Conservation (phyloP, 306 rosid species). For the Styphnolobium japonicum region DNA sequence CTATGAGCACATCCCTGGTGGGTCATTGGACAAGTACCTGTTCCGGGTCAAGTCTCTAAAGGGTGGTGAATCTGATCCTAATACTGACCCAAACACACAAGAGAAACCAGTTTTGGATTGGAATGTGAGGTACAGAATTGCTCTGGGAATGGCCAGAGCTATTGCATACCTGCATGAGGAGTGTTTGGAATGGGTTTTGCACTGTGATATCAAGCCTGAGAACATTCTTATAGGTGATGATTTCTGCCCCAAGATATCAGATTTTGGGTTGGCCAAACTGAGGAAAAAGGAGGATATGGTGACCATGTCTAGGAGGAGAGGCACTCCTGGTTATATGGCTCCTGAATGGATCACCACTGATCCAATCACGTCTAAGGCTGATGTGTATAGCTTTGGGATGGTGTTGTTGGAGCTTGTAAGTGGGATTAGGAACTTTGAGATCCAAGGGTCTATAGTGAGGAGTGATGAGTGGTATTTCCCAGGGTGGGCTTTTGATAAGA, state of each 20-base stretch:
- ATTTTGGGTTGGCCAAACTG: constrained; percentile 77
- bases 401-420: constrained; percentile 78
- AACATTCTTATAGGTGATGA: constrained; percentile 77
- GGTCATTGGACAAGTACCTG: constrained; percentile 73
- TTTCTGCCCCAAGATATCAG: constrained; percentile 90
- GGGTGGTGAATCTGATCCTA: neutral
- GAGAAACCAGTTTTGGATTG: constrained; percentile 58
- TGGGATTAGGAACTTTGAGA: constrained; percentile 60
- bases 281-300: constrained; percentile 82
- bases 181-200: constrained; percentile 92
- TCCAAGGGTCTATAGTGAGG: constrained; percentile 32
- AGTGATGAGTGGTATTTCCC: constrained; percentile 91
- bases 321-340: constrained; percentile 95
- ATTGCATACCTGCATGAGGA: constrained; percentile 92
- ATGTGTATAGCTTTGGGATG: constrained; percentile 90
- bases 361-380: constrained; percentile 79
- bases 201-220: constrained; percentile 88
- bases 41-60: constrained; percentile 23
- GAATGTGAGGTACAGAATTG: constrained; percentile 74
- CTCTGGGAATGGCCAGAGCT: constrained; percentile 76
- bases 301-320: constrained; percentile 72
- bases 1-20: constrained; percentile 73
- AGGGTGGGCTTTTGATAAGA: constrained; percentile 83
- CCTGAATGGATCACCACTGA: constrained; percentile 79
- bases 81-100: neutral